A percentile compares a stretch with the other conserved stretches of the same genome.
Evolutionary conservation across 306 rosid species (phyloP).

Genomic region (Rosa rugosa): DNA sequence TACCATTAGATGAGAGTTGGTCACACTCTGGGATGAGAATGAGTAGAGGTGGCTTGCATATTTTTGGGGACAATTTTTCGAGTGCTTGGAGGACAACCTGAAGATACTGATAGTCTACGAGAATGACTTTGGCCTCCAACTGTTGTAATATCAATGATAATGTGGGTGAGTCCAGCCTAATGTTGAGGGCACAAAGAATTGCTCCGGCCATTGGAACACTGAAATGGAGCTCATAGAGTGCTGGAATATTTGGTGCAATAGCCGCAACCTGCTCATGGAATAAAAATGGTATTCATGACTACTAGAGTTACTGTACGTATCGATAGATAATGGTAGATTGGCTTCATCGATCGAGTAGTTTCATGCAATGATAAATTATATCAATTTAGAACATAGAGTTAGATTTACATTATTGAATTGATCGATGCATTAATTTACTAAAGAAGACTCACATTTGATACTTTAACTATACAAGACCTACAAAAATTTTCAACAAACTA

Average conservation of each 20-base stretch:
- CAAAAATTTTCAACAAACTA: background rate
- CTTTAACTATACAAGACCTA: background rate
- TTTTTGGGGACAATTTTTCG: conserved; percentile 28
- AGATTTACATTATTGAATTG: too few relatives aligned
- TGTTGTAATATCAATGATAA: conserved; percentile 55
- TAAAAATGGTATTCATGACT: conserved; percentile 4
- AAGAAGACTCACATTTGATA: background rate
- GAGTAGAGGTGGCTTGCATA: conserved; percentile 50
- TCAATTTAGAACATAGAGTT: too few relatives aligned
- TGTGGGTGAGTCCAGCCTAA: conserved; percentile 46
- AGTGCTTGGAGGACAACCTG: conserved; percentile 43
- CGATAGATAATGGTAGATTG: too few relatives aligned
- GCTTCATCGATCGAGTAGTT: background rate
- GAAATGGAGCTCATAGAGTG: conserved; percentile 75
- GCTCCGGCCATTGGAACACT: conserved; percentile 86
- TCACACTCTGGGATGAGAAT: conserved; percentile 45
- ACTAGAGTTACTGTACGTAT: background rate
- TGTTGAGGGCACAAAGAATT: conserved; percentile 65
- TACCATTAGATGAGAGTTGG: conserved; percentile 17
- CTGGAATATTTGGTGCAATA: conserved; percentile 80
- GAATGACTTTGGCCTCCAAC: conserved; percentile 53
- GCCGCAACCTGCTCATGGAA: conserved; percentile 56
- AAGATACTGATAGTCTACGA: conserved; percentile 57
- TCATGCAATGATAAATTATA: too few relatives aligned
- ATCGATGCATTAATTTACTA: too few relatives aligned